Conservation (phyloP, 1,284 basidiomycete genomes). For the Marasmius sp. region DNA sequence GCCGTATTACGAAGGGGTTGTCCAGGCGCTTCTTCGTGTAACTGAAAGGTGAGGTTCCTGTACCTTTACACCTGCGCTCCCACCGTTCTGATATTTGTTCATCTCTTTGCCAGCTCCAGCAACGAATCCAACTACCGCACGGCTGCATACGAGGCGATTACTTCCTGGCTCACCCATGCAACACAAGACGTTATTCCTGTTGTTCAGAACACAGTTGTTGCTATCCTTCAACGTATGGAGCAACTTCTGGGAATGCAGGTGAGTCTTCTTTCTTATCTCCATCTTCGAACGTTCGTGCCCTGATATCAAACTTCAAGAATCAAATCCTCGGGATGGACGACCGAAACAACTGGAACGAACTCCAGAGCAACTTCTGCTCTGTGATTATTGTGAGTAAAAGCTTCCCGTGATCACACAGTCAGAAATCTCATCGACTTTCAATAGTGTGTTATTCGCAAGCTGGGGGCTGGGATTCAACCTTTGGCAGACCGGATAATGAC, state of each 20-base stretch:
- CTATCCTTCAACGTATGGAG: constrained; percentile 88
- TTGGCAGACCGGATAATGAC: constrained; percentile 97
- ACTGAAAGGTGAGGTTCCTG: constrained; percentile 72
- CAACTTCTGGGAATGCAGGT: constrained; percentile 83
- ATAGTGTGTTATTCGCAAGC: constrained; percentile 83
- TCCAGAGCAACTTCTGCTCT: constrained; percentile 94
- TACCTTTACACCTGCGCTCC: not conserved
- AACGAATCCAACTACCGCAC: constrained; percentile 95
- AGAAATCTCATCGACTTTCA: constrained; percentile 2
- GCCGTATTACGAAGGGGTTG: constrained; percentile 87
- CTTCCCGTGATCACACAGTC: not conserved
- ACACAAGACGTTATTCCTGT: constrained; percentile 81
- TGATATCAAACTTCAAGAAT: constrained; percentile 48
- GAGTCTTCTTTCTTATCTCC: constrained; percentile 13
- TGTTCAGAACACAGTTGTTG: constrained; percentile 82
- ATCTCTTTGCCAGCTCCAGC: constrained; percentile 54
- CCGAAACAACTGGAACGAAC: constrained; percentile 98
- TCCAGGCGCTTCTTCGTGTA: constrained; percentile 79
- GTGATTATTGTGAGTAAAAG: constrained; percentile 72
- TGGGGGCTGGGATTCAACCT: constrained; percentile 83
- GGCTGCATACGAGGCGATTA: constrained; percentile 95
- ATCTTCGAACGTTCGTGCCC: not conserved
- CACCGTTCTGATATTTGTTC: constrained; percentile 13
- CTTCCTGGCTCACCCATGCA: constrained; percentile 82
- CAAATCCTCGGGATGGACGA: constrained; percentile 97